Evolutionary conservation across 1,139 yeast genomes (phyloP).

Genomic region (Yamadazyma epiphylla): DNA sequence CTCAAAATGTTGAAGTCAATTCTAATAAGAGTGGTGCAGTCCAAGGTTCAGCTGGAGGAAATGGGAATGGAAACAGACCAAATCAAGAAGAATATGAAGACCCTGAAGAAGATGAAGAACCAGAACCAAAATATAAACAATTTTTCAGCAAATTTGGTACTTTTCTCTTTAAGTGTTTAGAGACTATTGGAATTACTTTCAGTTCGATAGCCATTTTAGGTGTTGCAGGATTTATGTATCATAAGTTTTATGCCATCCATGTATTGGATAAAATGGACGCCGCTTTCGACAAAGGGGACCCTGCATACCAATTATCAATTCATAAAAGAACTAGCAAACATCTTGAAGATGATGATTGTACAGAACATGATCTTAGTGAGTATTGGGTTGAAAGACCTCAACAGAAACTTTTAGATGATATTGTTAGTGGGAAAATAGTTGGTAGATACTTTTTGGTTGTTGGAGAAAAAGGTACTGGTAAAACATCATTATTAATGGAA

Average conservation of each 20-base stretch:
- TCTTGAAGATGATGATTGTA: constrained; percentile 18
- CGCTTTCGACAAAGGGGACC: constrained; percentile 69
- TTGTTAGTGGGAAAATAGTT: constrained; percentile 55
- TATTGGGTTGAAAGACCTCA: constrained; percentile 71
- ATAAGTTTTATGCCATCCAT: constrained; percentile 54
- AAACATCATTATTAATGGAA: constrained; percentile 68
- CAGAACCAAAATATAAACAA: constrained; percentile 11
- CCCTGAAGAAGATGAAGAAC: constrained; percentile 12
- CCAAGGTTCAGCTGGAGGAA: constrained; percentile 10
- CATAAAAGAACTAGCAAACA: constrained; percentile 40
- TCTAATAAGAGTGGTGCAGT: constrained; percentile 2
- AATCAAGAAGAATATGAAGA: constrained; percentile 11
- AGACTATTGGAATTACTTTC: constrained; percentile 71
- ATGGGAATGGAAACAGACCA: constrained; percentile 6
- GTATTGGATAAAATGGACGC: constrained; percentile 61
- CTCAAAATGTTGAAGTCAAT: constrained; percentile 5
- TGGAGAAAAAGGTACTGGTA: constrained; percentile 89
- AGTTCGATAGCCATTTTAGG: constrained; percentile 73
- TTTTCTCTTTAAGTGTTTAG: constrained; percentile 48
- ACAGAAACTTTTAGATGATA: constrained; percentile 61
- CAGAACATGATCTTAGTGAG: constrained; percentile 19
- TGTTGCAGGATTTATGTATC: constrained; percentile 68
- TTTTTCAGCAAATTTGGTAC: constrained; percentile 9
- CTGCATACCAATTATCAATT: constrained; percentile 57
- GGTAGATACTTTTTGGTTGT: constrained; percentile 72